Evolutionary conservation across 2,329 filamentous ascomycete genomes (phyloP).

Genomic region (Trichoderma atrobrunneum): DNA sequence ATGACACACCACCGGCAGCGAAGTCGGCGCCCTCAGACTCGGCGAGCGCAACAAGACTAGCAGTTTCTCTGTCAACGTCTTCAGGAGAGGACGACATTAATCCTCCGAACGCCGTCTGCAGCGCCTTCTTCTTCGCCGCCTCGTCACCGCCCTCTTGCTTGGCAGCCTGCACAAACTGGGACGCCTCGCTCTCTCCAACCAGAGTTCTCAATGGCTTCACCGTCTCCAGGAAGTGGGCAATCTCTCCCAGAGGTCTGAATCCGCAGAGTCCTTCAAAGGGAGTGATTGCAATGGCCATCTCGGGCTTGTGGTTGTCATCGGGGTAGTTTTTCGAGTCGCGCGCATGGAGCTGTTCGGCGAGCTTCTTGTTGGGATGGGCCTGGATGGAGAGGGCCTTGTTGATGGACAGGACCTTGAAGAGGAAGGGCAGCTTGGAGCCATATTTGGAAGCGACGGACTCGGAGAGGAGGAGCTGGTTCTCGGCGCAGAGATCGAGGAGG

Average conservation of each 20-base stretch:
- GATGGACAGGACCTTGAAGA: constrained; percentile 97
- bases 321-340: constrained; percentile 92
- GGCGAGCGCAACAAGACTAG: constrained; percentile 69
- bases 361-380: constrained; percentile 92
- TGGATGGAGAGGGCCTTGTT: constrained; percentile 96
- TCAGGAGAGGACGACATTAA: constrained; percentile 76
- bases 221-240: constrained; percentile 73
- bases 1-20: constrained; percentile 66
- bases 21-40: constrained; percentile 68
- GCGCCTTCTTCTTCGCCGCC: constrained; percentile 70
- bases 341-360: constrained; percentile 79
- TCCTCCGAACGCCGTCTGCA: constrained; percentile 71
- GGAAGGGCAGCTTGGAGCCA: constrained; percentile 80
- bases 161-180: constrained; percentile 52
- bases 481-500: constrained; percentile 80
- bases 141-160: constrained; percentile 40
- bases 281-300: constrained; percentile 98
- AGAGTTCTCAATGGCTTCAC: constrained; percentile 59
- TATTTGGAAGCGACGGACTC: constrained; percentile 70
- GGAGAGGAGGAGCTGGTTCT: constrained; percentile 81
- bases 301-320: constrained; percentile 98
- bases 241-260: constrained; percentile 84
- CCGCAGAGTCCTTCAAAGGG: constrained; percentile 95
- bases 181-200: constrained; percentile 62
- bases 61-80: constrained; percentile 52